phyloP scores from a whole-genome alignment of 176 grass and related monocot species.

The Rhynchospora tenuis region DNA sequence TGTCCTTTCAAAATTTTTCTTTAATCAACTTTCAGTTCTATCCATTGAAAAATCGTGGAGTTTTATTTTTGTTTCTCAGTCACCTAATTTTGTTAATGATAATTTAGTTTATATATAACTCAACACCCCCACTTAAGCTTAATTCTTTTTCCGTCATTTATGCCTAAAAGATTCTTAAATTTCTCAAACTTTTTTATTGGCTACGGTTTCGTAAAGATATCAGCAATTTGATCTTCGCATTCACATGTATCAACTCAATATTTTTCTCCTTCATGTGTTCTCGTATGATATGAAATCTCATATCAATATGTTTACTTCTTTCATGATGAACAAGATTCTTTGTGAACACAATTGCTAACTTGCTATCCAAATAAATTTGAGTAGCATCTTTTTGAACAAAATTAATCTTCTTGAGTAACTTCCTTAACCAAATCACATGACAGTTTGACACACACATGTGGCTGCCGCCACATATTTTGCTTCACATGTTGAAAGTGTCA shows the following conservation, averaged over 20 bases:
- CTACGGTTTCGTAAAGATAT: not conserved
- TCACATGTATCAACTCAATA: not conserved
- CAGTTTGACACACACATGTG: not conserved
- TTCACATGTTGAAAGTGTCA: too few species aligned
- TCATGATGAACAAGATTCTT: not conserved
- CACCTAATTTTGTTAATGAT: too few species aligned
- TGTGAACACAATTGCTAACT: not conserved
- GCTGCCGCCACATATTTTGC: too few species aligned
- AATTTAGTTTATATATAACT: too few species aligned
- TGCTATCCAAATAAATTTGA: too few species aligned
- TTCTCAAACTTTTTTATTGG: not conserved
- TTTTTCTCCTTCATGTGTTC: not conserved
- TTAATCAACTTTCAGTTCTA: too few species aligned
- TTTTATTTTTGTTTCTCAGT: too few species aligned
- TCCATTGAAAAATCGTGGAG: too few species aligned
- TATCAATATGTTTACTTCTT: not conserved
- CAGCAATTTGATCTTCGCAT: not conserved
- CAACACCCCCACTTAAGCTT: too few species aligned
- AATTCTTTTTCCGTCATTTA: not conserved
- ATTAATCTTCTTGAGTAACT: not conserved
- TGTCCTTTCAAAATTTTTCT: too few species aligned
- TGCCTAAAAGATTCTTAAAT: not conserved
- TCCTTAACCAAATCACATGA: not conserved
- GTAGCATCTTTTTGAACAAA: not conserved
- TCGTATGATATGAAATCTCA: not conserved